Base-by-base conservation (phyloP, 148 eudicot genomes). In the Tetragonia tetragonoides region DNA sequence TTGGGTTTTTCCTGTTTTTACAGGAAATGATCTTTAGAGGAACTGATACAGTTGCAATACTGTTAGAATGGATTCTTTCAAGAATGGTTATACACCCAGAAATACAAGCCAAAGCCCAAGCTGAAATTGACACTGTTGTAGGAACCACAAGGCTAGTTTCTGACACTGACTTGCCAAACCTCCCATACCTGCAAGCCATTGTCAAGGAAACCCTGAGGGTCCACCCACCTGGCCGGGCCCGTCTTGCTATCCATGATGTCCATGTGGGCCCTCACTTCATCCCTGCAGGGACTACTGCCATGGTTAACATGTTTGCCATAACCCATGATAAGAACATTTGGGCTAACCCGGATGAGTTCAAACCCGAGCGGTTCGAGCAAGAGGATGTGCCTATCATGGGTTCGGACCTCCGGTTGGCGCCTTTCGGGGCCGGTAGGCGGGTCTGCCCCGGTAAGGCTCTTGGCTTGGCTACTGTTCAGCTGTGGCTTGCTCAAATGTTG, bases 141-240 rank as follows among this genome's bases (percentile, higher is more conserved):
- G 97, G 97, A 2, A n/a, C 70, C 41, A 46, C 76, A 40, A 79
- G 78, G 9, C n/a, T 59, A 0, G 90, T 91, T 0, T 38, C 83
- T 2, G 93, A 95, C 75, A 77, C 94, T 0, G 97, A 95, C 88
- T 85, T 95, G 10, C 87, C 89, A 0, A 90, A 86, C 9, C 97
- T 95, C 46, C 94, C 94, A 0, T 95, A 95, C 85, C 82, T 93
- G 0, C 87, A 73, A 14, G 93, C 99, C 41, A 86, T 93, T 1
- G 78, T 95, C 53, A 93, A 93, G 73, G 99, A 95, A 81, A 91
- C 97, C 34, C 93, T 95, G 2, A 67, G 97, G 67, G 65, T 90
- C 72, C 99, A 95, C 87, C 97, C 99, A 17, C 99, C 99, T 0
- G 99, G 97, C 15, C 99, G 99, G 99, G 99, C 99, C 40, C 90